Conservation (phyloP, 148 eudicot species). For the Chenopodium album region DNA sequence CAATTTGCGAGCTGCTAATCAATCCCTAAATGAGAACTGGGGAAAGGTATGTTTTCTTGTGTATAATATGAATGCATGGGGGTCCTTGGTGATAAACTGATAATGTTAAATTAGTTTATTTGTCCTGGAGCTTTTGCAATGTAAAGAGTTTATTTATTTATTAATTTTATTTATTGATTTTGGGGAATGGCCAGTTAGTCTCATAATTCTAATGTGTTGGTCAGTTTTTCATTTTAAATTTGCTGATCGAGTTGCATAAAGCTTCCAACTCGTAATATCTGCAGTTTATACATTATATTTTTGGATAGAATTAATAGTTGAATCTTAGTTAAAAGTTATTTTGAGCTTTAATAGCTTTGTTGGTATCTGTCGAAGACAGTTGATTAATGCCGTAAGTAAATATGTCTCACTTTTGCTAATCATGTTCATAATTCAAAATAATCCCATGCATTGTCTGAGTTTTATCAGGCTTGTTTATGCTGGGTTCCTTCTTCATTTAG, state of each 20-base stretch:
- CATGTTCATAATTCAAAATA: not conserved
- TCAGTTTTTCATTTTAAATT: too few species aligned
- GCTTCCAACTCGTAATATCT: too few species aligned
- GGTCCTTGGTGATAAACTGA: not conserved
- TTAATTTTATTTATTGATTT: too few species aligned
- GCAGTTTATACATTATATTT: too few species aligned
- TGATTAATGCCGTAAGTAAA: not conserved
- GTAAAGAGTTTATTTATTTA: too few species aligned
- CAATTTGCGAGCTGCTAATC: slow-evolving; percentile 81
- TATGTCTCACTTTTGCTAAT: not conserved
- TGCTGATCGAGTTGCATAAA: too few species aligned
- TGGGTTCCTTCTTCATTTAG: not conserved
- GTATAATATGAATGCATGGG: not conserved
- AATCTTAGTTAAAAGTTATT: too few species aligned
- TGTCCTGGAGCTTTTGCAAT: not conserved
- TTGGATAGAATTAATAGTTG: too few species aligned
- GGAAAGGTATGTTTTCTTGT: slow-evolving; percentile 59
- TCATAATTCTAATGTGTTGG: too few species aligned
- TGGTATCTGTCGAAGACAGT: not conserved
- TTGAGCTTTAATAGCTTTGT: not conserved
- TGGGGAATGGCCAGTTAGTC: too few species aligned
- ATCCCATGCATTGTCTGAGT: not conserved
- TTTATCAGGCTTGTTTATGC: not conserved
- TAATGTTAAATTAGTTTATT: too few species aligned
- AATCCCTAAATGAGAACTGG: slow-evolving; percentile 82